Percentiles rank a stretch among this genome's conserved stretches.
These are phyloP conservation scores for Scutellaria barbata DNA, from an alignment of 257 asterid species.

Conservation along the genomic window DNA sequence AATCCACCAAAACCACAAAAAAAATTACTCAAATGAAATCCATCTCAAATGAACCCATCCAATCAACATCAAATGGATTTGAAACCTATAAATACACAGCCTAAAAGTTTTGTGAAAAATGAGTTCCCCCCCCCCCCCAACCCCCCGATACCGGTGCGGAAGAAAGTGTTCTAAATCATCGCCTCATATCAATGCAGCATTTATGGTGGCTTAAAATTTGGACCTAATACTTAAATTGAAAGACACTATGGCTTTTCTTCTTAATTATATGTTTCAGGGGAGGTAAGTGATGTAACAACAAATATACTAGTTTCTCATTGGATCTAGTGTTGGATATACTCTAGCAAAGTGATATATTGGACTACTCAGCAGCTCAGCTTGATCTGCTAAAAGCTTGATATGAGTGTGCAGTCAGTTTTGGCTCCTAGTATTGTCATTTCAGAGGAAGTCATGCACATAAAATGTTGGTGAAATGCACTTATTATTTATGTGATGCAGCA, in stretches of 20 bases:
- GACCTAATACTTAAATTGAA: neutral
- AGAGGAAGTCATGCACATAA: no score
- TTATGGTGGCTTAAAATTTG: neutral
- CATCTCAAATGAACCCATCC: neutral
- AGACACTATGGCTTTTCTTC: neutral
- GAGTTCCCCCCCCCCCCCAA: neutral
- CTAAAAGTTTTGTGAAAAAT: no score
- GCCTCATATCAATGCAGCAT: neutral
- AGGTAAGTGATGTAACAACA: neutral
- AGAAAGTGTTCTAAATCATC: neutral
- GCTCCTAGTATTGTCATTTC: no score
- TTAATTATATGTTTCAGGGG: neutral
- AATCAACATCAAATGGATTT: no score
- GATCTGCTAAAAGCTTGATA: no score
- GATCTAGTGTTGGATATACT: no score
- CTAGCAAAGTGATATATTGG: no score
- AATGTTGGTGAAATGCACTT: neutral
- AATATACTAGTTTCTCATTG: neutral
- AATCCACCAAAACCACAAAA: neutral
- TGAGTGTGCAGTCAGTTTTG: no score
- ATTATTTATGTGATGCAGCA: neutral
- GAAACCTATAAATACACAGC: no score
- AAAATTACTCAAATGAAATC: neutral
- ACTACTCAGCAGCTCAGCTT: no score
- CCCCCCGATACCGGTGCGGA: no score